Conservation (phyloP, 345 rosid genomes). For the Brassica cretica region DNA sequence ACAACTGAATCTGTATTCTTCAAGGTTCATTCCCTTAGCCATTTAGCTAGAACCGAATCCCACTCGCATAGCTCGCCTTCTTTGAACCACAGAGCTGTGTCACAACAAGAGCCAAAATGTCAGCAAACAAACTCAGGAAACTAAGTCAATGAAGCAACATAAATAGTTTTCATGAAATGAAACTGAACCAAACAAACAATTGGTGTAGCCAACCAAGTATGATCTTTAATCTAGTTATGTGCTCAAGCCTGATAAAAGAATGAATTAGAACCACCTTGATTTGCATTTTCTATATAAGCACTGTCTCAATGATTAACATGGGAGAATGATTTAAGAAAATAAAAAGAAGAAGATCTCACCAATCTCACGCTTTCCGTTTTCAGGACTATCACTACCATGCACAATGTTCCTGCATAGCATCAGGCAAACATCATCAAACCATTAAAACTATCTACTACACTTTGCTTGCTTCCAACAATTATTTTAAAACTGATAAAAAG, state of each 20-base stretch:
- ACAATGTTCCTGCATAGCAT: constrained; percentile 67
- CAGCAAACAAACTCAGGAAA: neutral
- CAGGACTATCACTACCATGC: constrained; percentile 98
- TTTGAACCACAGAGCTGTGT: constrained; percentile 82
- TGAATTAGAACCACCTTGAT: constrained; percentile 43
- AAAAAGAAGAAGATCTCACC: constrained; percentile 42
- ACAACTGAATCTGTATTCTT: neutral
- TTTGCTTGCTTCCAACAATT: neutral
- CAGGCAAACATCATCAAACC: neutral
- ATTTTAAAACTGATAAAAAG: neutral
- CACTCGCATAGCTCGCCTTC: constrained; percentile 85
- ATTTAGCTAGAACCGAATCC: constrained; percentile 54
- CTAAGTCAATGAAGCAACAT: neutral
- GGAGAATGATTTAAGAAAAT: neutral
- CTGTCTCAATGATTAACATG: neutral
- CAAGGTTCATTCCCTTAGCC: constrained; percentile 66
- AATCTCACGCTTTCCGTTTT: constrained; percentile 88
- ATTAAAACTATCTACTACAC: neutral
- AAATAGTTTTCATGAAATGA: neutral
- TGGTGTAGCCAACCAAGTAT: neutral
- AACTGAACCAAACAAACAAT: constrained; percentile 2
- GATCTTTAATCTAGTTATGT: neutral
- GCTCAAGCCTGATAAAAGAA: constrained; percentile 50
- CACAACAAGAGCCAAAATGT: constrained; percentile 14
- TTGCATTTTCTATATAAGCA: too few relatives aligned